Evolutionary conservation across 139 green algal species (phyloP).

Genomic region (Tetraselmis striata): DNA sequence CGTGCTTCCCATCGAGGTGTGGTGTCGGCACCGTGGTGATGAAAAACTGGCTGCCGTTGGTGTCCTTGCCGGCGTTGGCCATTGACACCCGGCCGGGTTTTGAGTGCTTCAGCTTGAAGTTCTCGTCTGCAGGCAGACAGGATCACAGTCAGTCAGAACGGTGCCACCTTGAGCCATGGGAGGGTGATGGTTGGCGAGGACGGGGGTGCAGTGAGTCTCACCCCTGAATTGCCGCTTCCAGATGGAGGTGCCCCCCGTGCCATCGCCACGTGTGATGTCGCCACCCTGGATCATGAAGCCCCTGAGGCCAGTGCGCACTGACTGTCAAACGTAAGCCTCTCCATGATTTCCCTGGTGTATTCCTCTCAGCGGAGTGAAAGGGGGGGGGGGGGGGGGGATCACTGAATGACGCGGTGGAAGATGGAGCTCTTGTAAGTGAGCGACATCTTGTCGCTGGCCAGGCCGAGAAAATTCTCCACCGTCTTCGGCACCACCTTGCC

Average conservation of each 20-base stretch:
- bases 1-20: slow-evolving; percentile 56
- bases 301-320: neutral
- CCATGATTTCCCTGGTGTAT: neutral
- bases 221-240: neutral
- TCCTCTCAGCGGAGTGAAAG: no score
- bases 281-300: neutral
- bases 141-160: no score
- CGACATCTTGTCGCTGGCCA: slow-evolving; percentile 7
- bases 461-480: slow-evolving; percentile 11
- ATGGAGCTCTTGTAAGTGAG: slow-evolving; percentile 16
- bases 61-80: slow-evolving; percentile 69
- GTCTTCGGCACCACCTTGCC: slow-evolving; percentile 13
- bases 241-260: slow-evolving; percentile 15
- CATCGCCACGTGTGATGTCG: neutral
- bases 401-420: slow-evolving; percentile 18
- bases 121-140: slow-evolving; percentile 13
- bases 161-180: no score
- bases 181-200: no score
- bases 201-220: no score
- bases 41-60: slow-evolving; percentile 69
- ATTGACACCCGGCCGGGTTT: slow-evolving; percentile 52
- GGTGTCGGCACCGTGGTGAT: slow-evolving; percentile 56
- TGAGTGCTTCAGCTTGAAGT: slow-evolving; percentile 21
- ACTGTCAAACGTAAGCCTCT: neutral
- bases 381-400: neutral